A percentile compares a stretch with the other conserved stretches of the same genome.
phyloP scores from a whole-genome alignment of 1,284 basidiomycete species.

The Hemileia vastatrix region DNA sequence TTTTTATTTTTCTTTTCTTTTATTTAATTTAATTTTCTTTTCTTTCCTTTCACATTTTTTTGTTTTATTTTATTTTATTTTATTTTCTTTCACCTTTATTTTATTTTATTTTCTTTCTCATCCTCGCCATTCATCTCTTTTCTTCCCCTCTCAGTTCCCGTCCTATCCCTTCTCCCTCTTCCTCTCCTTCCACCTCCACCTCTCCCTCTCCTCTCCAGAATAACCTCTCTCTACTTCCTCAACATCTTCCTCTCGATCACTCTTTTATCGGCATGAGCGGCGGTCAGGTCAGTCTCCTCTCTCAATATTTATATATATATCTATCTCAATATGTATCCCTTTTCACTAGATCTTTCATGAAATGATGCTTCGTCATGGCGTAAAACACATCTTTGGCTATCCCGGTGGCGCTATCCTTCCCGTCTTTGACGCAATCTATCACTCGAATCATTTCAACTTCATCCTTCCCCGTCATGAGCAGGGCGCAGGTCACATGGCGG shows the following conservation, averaged over 20 bases:
- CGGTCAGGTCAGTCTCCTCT: constrained; percentile 47
- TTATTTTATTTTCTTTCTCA: no score
- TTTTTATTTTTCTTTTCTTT: no score
- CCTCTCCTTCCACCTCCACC: constrained; percentile 29
- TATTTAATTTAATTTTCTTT: no score
- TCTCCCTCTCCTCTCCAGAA: constrained; percentile 39
- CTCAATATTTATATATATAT: neutral
- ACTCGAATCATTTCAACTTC: constrained; percentile 90
- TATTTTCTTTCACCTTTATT: no score
- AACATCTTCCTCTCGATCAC: constrained; percentile 40
- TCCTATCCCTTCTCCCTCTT: constrained; percentile 5
- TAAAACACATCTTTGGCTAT: constrained; percentile 96
- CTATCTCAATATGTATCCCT: neutral
- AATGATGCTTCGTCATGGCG: constrained; percentile 95
- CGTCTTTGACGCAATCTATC: constrained; percentile 97
- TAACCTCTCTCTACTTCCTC: constrained; percentile 20
- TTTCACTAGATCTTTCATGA: constrained; percentile 85
- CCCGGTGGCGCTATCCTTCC: constrained; percentile 92
- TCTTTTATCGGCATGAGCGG: constrained; percentile 85
- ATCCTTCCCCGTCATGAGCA: constrained; percentile 94
- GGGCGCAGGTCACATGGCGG: constrained; percentile 97
- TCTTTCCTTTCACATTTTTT: no score
- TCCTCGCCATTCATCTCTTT: no score
- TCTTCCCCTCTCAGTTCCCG: neutral
- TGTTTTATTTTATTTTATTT: no score